These are phyloP conservation scores for Globisporangium megalacanthum DNA, from an alignment of 352 stramenopile species.

Conservation along the genomic window DNA sequence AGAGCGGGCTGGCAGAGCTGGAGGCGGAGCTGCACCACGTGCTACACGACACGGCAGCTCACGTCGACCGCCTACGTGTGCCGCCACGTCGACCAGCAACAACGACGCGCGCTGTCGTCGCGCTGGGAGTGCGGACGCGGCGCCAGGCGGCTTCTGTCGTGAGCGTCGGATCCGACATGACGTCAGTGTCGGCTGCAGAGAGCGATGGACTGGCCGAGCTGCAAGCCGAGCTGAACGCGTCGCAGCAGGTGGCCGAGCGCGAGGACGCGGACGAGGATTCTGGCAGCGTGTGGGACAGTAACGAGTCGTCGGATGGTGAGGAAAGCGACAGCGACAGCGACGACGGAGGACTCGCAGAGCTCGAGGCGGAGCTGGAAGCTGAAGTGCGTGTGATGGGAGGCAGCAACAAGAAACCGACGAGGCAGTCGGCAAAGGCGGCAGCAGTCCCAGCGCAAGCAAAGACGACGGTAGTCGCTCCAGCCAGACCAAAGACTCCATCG, in stretches of 20 bases:
- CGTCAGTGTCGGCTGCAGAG: background rate
- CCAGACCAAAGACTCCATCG: background rate
- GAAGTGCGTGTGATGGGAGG: constrained; percentile 1
- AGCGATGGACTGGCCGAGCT: constrained; percentile 25
- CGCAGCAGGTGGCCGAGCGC: background rate
- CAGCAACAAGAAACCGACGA: constrained; percentile 5
- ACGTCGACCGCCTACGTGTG: background rate
- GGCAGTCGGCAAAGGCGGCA: background rate
- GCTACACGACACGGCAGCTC: background rate
- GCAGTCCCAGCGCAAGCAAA: background rate
- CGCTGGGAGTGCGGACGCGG: background rate
- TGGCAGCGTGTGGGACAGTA: background rate
- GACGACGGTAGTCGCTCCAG: background rate
- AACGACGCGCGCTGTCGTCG: too few relatives aligned
- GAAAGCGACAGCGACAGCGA: constrained; percentile 7
- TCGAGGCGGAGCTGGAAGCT: constrained; percentile 14
- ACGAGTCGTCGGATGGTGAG: background rate
- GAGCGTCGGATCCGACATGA: constrained; percentile 4
- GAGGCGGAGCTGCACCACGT: constrained; percentile 33
- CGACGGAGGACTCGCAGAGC: constrained; percentile 15
- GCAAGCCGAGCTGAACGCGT: constrained; percentile 22
- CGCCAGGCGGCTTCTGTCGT: background rate
- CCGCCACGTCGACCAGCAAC: background rate
- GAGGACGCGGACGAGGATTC: background rate
- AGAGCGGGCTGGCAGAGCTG: constrained; percentile 36